A percentile compares a stretch with the other conserved stretches of the same genome.
Conservation (phyloP, 2,329 filamentous ascomycete genomes). For the Colletotrichum falcatum region DNA sequence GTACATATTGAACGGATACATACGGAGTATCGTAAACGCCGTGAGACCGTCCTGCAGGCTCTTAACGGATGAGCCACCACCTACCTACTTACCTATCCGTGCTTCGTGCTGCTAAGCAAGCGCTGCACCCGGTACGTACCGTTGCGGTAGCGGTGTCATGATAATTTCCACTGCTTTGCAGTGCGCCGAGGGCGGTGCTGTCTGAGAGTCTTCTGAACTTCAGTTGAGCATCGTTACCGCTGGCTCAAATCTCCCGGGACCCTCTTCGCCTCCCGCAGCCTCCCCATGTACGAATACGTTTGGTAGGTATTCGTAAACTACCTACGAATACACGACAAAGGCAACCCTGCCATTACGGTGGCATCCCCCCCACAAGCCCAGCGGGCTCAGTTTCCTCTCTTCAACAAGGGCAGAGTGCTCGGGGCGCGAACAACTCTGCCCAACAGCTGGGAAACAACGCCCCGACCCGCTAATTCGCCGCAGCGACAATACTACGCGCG, state of each 20-base stretch:
- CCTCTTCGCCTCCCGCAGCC: conserved; percentile 23
- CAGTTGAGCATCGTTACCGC: neutral
- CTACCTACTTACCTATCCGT: too few species aligned
- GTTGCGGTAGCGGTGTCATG: conserved; percentile 17
- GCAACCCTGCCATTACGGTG: neutral
- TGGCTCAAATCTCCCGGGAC: neutral
- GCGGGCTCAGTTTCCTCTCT: neutral
- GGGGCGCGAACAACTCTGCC: neutral
- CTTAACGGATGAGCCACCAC: conserved; percentile 21
- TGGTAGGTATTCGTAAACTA: neutral
- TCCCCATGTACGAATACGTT: conserved; percentile 8
- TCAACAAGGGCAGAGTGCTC: conserved; percentile 8
- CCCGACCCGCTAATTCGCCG: conserved; percentile 40
- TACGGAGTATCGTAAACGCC: too few species aligned
- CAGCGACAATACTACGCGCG: conserved; percentile 23
- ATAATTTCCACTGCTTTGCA: conserved; percentile 32
- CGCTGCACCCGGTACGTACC: conserved; percentile 7
- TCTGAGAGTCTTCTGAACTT: neutral
- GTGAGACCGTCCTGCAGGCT: too few species aligned
- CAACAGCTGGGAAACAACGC: conserved; percentile 32
- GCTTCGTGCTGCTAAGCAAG: too few species aligned
- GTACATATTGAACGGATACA: too few species aligned
- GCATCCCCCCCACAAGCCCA: neutral
- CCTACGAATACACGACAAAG: neutral
- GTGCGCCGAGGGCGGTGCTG: conserved; percentile 28